phyloP scores from a whole-genome alignment of 1,284 basidiomycete genomes.

The Heterobasidion occidentale region DNA sequence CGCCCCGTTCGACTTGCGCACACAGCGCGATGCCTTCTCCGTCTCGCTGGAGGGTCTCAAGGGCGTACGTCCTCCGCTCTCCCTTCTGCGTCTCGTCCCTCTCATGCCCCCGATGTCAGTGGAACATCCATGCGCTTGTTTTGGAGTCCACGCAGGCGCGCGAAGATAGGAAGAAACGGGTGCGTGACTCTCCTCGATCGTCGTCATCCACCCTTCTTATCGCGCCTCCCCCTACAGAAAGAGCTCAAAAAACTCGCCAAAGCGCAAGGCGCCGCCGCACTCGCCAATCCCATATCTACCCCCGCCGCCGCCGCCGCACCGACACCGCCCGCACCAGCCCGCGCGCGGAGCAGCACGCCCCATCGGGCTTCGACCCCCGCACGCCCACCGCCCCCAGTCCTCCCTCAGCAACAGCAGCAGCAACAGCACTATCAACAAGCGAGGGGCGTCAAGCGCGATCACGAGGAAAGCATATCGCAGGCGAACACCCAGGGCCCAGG shows the following conservation, averaged over 20 bases:
- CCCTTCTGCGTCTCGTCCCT: conserved; percentile 9
- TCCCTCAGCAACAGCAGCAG: neutral
- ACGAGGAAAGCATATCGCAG: conserved; percentile 12
- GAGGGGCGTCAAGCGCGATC: conserved; percentile 19
- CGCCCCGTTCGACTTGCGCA: conserved; percentile 53
- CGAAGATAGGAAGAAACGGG: conserved; percentile 72
- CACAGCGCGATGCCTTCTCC: conserved; percentile 64
- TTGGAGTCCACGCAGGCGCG: conserved; percentile 66
- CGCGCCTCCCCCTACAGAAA: conserved; percentile 36
- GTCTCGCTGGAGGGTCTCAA: conserved; percentile 69
- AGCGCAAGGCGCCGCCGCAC: conserved; percentile 34
- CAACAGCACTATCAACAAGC: neutral
- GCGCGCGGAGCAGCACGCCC: conserved; percentile 1
- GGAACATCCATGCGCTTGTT: conserved; percentile 58
- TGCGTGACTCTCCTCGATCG: conserved; percentile 26
- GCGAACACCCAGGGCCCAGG: conserved; percentile 12
- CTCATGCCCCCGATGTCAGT: conserved; percentile 31
- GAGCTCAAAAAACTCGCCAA: conserved; percentile 65
- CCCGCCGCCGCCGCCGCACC: conserved; percentile 10
- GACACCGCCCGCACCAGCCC: neutral
- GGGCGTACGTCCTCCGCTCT: conserved; percentile 47
- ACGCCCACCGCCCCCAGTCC: neutral
- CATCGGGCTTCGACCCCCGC: neutral
- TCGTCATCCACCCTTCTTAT: conserved; percentile 1
- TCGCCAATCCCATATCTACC: conserved; percentile 20